phyloP scores from a whole-genome alignment of 306 rosid genomes.

The Inga laurina region DNA sequence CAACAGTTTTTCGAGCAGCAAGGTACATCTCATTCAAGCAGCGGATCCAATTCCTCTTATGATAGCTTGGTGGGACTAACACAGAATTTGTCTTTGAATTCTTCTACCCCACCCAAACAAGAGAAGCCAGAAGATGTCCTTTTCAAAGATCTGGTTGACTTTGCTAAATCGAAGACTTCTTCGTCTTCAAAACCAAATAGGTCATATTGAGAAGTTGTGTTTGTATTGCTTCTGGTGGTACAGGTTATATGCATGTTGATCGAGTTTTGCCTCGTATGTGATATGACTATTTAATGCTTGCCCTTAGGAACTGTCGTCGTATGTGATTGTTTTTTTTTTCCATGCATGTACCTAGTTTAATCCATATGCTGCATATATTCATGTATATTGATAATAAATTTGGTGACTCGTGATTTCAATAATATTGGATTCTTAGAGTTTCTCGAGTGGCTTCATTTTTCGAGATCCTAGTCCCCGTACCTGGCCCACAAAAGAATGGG shows the following conservation, averaged over 20 bases:
- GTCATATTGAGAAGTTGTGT: constrained; percentile 44
- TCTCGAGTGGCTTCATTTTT: neutral
- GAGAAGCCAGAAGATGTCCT: constrained; percentile 70
- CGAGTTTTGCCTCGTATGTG: constrained; percentile 28
- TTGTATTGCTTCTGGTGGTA: constrained; percentile 22
- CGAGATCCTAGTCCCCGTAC: no score
- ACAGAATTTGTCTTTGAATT: constrained; percentile 54
- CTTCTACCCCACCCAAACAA: constrained; percentile 49
- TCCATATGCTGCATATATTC: constrained; percentile 45
- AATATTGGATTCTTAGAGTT: constrained; percentile 27
- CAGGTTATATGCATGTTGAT: constrained; percentile 34
- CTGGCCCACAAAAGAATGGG: neutral
- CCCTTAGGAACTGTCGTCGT: constrained; percentile 33
- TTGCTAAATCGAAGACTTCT: constrained; percentile 69
- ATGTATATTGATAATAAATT: constrained; percentile 33
- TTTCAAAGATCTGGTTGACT: constrained; percentile 75
- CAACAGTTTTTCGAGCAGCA: constrained; percentile 70
- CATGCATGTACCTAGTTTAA: constrained; percentile 34
- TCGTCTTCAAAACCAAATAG: constrained; percentile 57
- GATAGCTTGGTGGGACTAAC: constrained; percentile 62
- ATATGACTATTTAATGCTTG: constrained; percentile 31
- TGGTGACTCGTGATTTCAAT: constrained; percentile 1
- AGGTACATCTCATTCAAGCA: constrained; percentile 33
- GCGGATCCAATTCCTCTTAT: constrained; percentile 53
- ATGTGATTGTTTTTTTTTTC: constrained; percentile 30